Evolutionary conservation across 129 eudicot genomes (phyloP).

Genomic region (Flaveria brownii): DNA sequence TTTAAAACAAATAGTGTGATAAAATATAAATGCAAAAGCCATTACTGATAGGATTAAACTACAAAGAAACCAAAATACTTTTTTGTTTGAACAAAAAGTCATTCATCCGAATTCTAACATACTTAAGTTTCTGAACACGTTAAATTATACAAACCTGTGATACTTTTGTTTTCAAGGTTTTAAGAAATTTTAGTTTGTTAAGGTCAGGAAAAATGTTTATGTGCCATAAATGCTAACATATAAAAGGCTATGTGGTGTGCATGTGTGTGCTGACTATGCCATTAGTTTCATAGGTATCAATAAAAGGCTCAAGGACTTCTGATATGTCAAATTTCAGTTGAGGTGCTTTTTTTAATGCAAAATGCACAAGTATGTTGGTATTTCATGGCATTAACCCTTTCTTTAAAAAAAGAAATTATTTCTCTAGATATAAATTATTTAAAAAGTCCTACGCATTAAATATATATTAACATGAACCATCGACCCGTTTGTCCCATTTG

Average conservation of each 20-base stretch:
- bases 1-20: neutral
- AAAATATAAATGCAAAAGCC: neutral
- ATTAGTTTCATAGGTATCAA: too few species aligned
- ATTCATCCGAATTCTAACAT: neutral
- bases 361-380: neutral
- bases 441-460: neutral
- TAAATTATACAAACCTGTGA: neutral
- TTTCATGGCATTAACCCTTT: neutral
- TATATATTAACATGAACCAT: neutral
- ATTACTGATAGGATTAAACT: neutral
- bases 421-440: neutral
- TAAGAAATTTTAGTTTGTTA: too few species aligned
- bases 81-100: neutral
- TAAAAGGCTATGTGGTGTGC: too few species aligned
- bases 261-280: too few species aligned
- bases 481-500: slow-evolving; percentile 11
- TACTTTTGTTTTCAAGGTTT: neutral
- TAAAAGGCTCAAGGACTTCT: too few species aligned
- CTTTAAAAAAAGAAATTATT: neutral
- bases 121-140: neutral
- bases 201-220: too few species aligned
- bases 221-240: too few species aligned
- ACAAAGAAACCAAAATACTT: neutral
- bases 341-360: too few species aligned
- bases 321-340: too few species aligned